Evolutionary conservation across 495 filamentous ascomycete species (phyloP).

Genomic region (Penicillium bovifimosum): DNA sequence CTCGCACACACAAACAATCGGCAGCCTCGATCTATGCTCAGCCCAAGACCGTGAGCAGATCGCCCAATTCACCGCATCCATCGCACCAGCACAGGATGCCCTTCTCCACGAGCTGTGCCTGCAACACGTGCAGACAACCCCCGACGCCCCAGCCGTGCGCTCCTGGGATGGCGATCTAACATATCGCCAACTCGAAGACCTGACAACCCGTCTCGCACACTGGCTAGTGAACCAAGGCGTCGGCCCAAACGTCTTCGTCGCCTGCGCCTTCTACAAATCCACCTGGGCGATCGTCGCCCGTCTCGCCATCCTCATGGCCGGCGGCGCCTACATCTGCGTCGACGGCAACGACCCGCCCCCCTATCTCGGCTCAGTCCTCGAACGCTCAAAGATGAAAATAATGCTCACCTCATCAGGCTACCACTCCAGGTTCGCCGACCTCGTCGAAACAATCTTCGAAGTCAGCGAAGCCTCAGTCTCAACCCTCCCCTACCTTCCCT

Average conservation of each 20-base stretch:
- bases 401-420: constrained; percentile 16
- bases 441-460: constrained; percentile 7
- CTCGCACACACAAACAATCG: not conserved
- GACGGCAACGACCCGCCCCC: constrained; percentile 44
- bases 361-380: constrained; percentile 16
- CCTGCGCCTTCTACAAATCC: constrained; percentile 27
- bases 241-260: constrained; percentile 20
- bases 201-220: constrained; percentile 17
- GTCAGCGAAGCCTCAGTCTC: constrained; percentile 9
- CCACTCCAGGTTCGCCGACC: constrained; percentile 3
- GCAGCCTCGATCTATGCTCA: constrained; percentile 11
- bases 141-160: constrained; percentile 14
- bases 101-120: constrained; percentile 16
- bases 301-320: constrained; percentile 30
- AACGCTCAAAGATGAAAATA: constrained; percentile 12
- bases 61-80: constrained; percentile 2
- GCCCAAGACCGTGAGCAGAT: constrained; percentile 8
- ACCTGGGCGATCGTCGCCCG: constrained; percentile 28
- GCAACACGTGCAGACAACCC: constrained; percentile 7
- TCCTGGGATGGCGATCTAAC: constrained; percentile 34
- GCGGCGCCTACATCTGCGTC: constrained; percentile 45
- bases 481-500: not conserved
- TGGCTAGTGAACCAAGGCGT: constrained; percentile 24
- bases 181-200: constrained; percentile 24
- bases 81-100: constrained; percentile 9